A percentile compares a stretch with the other conserved stretches of the same genome.
Evolutionary conservation across 2,329 filamentous ascomycete species (phyloP).

Genomic region (Ceratocystis ficicola): DNA sequence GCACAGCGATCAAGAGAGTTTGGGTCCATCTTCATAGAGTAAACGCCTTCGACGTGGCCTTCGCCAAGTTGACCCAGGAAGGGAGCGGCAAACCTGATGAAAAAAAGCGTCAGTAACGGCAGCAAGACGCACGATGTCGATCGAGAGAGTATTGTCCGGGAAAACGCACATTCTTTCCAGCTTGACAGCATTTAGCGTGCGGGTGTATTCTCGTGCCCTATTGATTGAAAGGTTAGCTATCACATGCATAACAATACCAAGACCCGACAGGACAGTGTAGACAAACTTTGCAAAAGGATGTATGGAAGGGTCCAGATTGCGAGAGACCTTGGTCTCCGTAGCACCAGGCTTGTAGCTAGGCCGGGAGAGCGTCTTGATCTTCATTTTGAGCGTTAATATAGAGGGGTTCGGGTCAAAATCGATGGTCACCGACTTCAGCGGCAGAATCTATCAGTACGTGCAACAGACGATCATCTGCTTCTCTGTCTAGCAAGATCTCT

Average conservation of each 20-base stretch:
- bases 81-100: conserved; percentile 32
- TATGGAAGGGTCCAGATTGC: conserved; percentile 69
- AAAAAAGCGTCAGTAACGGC: neutral
- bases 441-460: neutral
- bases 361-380: conserved; percentile 55
- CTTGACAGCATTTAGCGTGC: conserved; percentile 65
- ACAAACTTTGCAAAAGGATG: conserved; percentile 57
- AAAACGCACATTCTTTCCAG: conserved; percentile 71
- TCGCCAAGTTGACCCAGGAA: conserved; percentile 78
- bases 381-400: conserved; percentile 29
- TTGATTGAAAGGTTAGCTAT: conserved; percentile 7
- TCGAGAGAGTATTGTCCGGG: neutral
- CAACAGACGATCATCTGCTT: neutral
- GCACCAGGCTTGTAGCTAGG: conserved; percentile 56
- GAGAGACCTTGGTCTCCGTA: conserved; percentile 51
- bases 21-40: conserved; percentile 69
- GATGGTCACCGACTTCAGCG: neutral
- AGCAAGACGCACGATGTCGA: neutral
- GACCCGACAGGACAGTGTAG: neutral
- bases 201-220: conserved; percentile 60
- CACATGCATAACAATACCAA: neutral
- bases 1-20: conserved; percentile 62
- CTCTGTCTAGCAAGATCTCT: neutral
- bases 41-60: conserved; percentile 81
- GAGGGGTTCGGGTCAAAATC: neutral